These are phyloP conservation scores for Pichia sp. DNA, from an alignment of 1,139 yeast species.

Conservation along the genomic window DNA sequence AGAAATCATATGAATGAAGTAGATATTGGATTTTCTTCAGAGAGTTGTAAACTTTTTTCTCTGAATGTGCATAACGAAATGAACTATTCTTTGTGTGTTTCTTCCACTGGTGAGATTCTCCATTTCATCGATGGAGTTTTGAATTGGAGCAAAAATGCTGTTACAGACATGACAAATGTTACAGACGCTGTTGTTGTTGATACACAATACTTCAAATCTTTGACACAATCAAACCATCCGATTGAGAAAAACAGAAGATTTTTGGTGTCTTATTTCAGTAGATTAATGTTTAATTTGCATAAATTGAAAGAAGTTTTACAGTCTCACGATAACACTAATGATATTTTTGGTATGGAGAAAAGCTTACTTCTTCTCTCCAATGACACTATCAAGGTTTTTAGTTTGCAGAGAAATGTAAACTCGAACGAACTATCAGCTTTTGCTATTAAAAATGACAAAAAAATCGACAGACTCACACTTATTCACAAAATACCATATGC, in stretches of 20 bases:
- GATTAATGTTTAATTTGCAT: neutral
- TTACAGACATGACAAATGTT: neutral
- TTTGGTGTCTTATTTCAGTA: neutral
- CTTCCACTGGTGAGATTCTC: neutral
- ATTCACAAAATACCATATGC: slow-evolving; percentile 17
- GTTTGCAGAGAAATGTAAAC: slow-evolving; percentile 26
- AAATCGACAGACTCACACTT: slow-evolving; percentile 14
- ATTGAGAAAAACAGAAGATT: neutral
- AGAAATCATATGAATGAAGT: too few species aligned
- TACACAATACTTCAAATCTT: too few species aligned
- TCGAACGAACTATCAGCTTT: slow-evolving; percentile 2
- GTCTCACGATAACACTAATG: neutral
- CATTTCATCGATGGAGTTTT: neutral
- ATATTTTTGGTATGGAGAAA: slow-evolving; percentile 46
- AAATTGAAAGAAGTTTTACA: slow-evolving; percentile 3
- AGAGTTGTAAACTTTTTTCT: too few species aligned
- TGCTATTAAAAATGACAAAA: slow-evolving; percentile 23
- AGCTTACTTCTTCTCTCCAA: slow-evolving; percentile 38
- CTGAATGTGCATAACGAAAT: too few species aligned
- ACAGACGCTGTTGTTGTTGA: neutral
- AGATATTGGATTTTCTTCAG: too few species aligned
- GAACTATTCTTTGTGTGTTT: too few species aligned
- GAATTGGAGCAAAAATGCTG: neutral
- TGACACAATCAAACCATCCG: too few species aligned
- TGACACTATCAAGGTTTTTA: slow-evolving; percentile 40